A percentile compares a stretch with the other conserved stretches of the same genome.
phyloP scores from a whole-genome alignment of 2,329 filamentous ascomycete genomes.

The Myriosclerotinia scirpicola region DNA sequence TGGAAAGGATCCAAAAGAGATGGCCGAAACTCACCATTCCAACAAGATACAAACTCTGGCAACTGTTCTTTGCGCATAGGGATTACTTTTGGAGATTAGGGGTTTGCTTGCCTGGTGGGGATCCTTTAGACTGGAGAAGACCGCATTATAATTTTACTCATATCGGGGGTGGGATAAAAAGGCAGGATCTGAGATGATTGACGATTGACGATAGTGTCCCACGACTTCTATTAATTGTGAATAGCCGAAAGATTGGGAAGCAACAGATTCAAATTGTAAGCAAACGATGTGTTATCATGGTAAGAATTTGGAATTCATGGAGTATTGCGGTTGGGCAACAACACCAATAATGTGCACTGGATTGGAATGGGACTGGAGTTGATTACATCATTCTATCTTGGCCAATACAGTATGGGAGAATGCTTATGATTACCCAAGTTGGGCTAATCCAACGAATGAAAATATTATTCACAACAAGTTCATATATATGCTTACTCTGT shows the following conservation, averaged over 20 bases:
- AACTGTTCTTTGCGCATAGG: constrained; percentile 87
- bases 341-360: not conserved
- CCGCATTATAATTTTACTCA: constrained; percentile 47
- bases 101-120: constrained; percentile 80
- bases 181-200: constrained; percentile 1
- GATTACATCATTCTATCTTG: not conserved
- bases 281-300: not conserved
- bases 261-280: not conserved
- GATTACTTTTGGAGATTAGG: constrained; percentile 97
- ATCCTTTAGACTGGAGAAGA: constrained; percentile 65
- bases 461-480: not conserved
- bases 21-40: constrained; percentile 31
- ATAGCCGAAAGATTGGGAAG: not conserved
- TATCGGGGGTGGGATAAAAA: constrained; percentile 24
- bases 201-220: not conserved
- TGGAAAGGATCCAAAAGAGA: constrained; percentile 17
- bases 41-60: constrained; percentile 74
- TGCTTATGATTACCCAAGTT: not conserved
- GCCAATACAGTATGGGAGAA: not conserved
- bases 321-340: not conserved
- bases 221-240: not conserved
- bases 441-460: not conserved
- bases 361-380: not conserved
- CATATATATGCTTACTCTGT: not conserved
- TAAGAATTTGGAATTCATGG: not conserved